A percentile compares a stretch with the other conserved stretches of the same genome.
phyloP scores from a whole-genome alignment of 192 early-diverging fungal species.

The Coemansia sp. region DNA sequence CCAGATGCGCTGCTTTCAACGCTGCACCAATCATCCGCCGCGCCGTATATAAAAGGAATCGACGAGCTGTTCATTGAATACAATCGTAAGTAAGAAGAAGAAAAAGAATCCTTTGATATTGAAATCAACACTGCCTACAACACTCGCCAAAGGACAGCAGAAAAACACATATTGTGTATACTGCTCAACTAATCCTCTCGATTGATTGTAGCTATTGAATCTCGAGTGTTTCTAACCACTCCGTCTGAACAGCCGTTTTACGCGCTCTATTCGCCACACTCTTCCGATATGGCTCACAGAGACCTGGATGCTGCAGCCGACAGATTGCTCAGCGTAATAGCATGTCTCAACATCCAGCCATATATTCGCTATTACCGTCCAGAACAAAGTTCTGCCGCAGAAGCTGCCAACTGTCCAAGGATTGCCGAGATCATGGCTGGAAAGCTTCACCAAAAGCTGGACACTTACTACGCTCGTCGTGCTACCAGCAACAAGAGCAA shows the following conservation, averaged over 20 bases:
- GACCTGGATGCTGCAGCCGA: conserved; percentile 54
- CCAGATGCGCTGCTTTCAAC: conserved; percentile 40
- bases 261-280: conserved; percentile 54
- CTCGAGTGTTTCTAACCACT: conserved; percentile 54
- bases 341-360: conserved; percentile 38
- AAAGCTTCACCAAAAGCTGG: conserved; percentile 65
- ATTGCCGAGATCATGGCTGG: conserved; percentile 47
- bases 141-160: not conserved
- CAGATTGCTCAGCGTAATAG: conserved; percentile 47
- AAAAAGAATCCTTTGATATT: not conserved
- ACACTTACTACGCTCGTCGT: conserved; percentile 63
- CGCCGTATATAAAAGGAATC: conserved; percentile 38
- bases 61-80: conserved; percentile 55
- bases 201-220: conserved; percentile 47
- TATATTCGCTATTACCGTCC: conserved; percentile 52
- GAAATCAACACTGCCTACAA: not conserved
- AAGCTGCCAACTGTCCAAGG: conserved; percentile 13
- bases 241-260: conserved; percentile 55
- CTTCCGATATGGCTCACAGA: conserved; percentile 9
- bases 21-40: conserved; percentile 39
- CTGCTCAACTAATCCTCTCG: not conserved
- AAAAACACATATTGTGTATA: not conserved
- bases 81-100: conserved; percentile 54
- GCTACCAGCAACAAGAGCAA: not conserved
- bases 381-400: not conserved